A percentile compares a stretch with the other conserved stretches of the same genome.
These are phyloP conservation scores for Lolium perenne DNA, from an alignment of 176 grass and related monocot genomes.

Conservation along the genomic window DNA sequence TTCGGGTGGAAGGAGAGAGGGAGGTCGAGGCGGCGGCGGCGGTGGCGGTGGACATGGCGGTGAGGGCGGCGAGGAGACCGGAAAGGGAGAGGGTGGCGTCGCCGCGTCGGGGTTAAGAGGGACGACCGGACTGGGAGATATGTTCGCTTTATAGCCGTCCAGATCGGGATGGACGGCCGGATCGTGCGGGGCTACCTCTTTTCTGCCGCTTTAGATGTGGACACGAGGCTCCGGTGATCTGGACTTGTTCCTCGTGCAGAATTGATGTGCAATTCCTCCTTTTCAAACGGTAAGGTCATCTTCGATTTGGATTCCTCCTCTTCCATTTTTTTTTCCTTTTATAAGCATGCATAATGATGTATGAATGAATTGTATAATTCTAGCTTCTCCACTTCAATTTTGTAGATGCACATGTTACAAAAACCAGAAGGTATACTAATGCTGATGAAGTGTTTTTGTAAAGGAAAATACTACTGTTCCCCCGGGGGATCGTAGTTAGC, in stretches of 20 bases:
- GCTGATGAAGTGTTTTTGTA: no score
- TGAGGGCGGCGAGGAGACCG: conserved; percentile 27
- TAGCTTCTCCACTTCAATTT: no score
- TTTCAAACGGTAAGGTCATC: no score
- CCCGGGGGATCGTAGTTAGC: no score
- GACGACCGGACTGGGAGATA: not conserved
- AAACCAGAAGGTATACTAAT: no score
- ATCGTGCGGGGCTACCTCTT: not conserved
- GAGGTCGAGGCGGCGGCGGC: conserved; percentile 26
- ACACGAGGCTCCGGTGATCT: not conserved
- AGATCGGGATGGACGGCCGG: conserved; percentile 27
- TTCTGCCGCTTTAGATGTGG: conserved; percentile 24
- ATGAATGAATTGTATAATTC: no score
- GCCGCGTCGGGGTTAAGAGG: not conserved
- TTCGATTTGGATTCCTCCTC: no score
- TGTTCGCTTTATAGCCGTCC: conserved; percentile 25
- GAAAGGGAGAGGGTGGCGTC: not conserved
- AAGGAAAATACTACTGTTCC: no score
- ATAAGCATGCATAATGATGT: no score
- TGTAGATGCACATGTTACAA: no score
- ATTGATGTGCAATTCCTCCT: not conserved
- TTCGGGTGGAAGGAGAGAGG: not conserved
- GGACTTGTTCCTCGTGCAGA: not conserved
- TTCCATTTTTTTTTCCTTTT: no score
- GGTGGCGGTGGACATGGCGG: conserved; percentile 35